Conservation (phyloP, 2,329 filamentous ascomycete species). For the Ilyonectria robusta region DNA sequence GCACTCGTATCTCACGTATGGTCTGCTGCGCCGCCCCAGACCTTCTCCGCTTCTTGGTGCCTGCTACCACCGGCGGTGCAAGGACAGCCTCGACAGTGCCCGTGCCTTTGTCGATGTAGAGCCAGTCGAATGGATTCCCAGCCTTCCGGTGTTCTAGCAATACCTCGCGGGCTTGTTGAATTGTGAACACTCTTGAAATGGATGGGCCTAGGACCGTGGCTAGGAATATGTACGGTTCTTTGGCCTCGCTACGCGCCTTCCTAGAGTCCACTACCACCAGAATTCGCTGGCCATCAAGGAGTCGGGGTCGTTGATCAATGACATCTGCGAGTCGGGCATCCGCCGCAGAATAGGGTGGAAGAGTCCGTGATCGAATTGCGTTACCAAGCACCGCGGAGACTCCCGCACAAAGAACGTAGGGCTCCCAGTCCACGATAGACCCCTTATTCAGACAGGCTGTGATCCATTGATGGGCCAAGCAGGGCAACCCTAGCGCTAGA, state of each 20-base stretch:
- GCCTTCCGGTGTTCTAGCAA: slow-evolving; percentile 66
- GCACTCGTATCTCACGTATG: slow-evolving; percentile 72
- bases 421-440: slow-evolving; percentile 78
- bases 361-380: slow-evolving; percentile 80
- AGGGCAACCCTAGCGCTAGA: slow-evolving; percentile 89
- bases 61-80: slow-evolving; percentile 39
- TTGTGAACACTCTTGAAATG: slow-evolving; percentile 75
- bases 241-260: slow-evolving; percentile 73
- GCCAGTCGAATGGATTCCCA: slow-evolving; percentile 76
- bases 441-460: slow-evolving; percentile 76
- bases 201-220: slow-evolving; percentile 83
- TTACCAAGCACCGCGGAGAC: slow-evolving; percentile 83
- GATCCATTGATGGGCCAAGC: slow-evolving; percentile 87
- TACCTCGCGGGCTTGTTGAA: slow-evolving; percentile 74
- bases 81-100: slow-evolving; percentile 68
- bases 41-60: slow-evolving; percentile 59
- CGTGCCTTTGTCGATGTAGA: slow-evolving; percentile 81
- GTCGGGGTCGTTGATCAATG: slow-evolving; percentile 70
- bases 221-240: slow-evolving; percentile 84
- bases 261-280: slow-evolving; percentile 75
- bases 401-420: slow-evolving; percentile 89
- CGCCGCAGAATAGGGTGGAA: slow-evolving; percentile 72
- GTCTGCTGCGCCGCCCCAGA: slow-evolving; percentile 45
- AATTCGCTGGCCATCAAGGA: slow-evolving; percentile 76
- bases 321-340: slow-evolving; percentile 70